phyloP scores from a whole-genome alignment of 2,329 filamentous ascomycete species.

The Cladosporium halotolerans region DNA sequence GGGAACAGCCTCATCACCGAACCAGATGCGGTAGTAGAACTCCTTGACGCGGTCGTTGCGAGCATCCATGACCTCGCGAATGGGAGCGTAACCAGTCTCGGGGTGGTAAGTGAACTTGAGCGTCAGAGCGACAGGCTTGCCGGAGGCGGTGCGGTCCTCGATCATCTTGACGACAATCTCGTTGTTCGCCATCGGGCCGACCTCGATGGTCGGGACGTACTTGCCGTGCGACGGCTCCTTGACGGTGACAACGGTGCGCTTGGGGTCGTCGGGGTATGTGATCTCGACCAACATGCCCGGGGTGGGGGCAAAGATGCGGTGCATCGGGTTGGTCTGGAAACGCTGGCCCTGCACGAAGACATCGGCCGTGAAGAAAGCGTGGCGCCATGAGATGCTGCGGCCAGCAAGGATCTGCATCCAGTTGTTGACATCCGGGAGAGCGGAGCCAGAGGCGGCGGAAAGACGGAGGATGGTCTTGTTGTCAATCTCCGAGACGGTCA shows the following conservation, averaged over 20 bases:
- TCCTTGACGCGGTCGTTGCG: slow-evolving; percentile 98
- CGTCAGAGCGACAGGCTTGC: slow-evolving; percentile 72
- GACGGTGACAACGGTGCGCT: slow-evolving; percentile 78
- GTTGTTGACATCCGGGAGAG: slow-evolving; percentile 70
- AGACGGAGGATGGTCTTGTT: slow-evolving; percentile 80
- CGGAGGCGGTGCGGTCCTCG: slow-evolving; percentile 83
- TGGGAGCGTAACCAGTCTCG: slow-evolving; percentile 94
- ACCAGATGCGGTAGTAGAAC: slow-evolving; percentile 98
- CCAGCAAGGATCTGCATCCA: slow-evolving; percentile 90
- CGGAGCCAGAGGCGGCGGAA: slow-evolving; percentile 64
- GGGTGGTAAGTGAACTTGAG: slow-evolving; percentile 91
- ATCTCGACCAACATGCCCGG: slow-evolving; percentile 89
- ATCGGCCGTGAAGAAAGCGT: slow-evolving; percentile 88
- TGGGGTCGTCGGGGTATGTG: slow-evolving; percentile 68
- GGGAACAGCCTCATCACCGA: slow-evolving; percentile 68
- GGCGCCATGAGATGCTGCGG: slow-evolving; percentile 80
- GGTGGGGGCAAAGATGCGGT: slow-evolving; percentile 79
- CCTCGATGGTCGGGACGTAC: slow-evolving; percentile 80
- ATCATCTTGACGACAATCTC: slow-evolving; percentile 86
- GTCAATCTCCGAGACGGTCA: slow-evolving; percentile 73
- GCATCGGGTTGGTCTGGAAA: slow-evolving; percentile 95
- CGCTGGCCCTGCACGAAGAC: slow-evolving; percentile 92
- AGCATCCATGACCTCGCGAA: slow-evolving; percentile 89
- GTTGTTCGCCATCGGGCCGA: slow-evolving; percentile 66
- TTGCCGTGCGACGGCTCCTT: slow-evolving; percentile 82